Evolutionary conservation across 306 rosid species (phyloP), one percentile per base, ranked within the genome.

Genomic region (Inga leiocalycina): DNA sequence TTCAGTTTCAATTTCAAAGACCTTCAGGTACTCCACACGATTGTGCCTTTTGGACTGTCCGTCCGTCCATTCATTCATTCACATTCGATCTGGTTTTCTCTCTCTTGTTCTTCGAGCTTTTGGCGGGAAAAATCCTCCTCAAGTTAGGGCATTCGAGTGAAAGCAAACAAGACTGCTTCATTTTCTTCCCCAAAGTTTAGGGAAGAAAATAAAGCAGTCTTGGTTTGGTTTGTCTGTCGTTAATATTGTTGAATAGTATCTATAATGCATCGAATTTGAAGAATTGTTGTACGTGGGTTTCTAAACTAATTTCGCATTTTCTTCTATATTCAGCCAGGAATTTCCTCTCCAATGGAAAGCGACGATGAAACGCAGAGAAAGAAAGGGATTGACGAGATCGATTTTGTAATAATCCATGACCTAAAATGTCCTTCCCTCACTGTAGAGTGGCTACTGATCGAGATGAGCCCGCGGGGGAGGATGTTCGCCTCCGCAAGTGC

Each of bases 351-450:
- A 62, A 96, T 97, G 98, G 98, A 97, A 51, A 94, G 91, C 79
- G 99, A 94, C 81, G 98, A 94, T 61, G 99, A 92, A 86, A 92
- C 92, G 98, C 85, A 98, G 70, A 97, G 99, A 5, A 97, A 94
- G 85, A 97, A 91, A 22, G 97, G 94, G 85, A 34, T 34, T 1
- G 32, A 32, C 32, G 32, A 32, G 32, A 32, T 34, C 4, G 98
- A 97, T 88, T 90, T 97, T 45, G 92, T 97, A n/a, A 92, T 97
- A 4, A 97, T 98, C 4, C 98, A 97, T 74, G 99, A 97, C n/a
- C 89, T 97, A 14, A 97, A 94, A 75, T 97, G 99, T 97, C 99
- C 99, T 11, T 94, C 99, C 0, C 98, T 97, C 80, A 97, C 99
- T 48, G 98, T 97, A 39, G 97, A 97, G 67, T 97, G 99, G 98